A percentile compares a stretch with the other conserved stretches of the same genome.
Evolutionary conservation across 2,329 filamentous ascomycete genomes (phyloP).

Genomic region (Botrytis fabae): DNA sequence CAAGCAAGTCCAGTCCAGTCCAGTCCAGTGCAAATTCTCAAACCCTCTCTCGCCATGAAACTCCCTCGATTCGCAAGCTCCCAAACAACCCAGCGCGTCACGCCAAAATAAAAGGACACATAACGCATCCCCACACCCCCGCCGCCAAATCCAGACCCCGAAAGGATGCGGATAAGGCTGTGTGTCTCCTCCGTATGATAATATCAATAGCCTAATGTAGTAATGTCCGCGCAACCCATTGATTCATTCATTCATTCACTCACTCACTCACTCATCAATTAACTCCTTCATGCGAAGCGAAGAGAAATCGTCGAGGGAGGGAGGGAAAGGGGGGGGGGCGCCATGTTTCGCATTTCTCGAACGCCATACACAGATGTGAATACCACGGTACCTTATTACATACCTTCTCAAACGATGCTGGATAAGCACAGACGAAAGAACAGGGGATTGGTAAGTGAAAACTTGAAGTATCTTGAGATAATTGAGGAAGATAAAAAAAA

Average conservation of each 20-base stretch:
- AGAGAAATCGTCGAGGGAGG: neutral
- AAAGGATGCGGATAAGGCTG: neutral
- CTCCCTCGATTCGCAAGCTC: neutral
- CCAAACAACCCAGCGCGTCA: neutral
- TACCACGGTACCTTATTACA: too few relatives aligned
- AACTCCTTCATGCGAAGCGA: neutral
- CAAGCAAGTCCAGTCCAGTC: too few relatives aligned
- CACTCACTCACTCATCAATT: too few relatives aligned
- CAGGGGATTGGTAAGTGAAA: neutral
- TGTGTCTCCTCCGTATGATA: neutral
- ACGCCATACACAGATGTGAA: too few relatives aligned
- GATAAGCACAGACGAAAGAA: neutral
- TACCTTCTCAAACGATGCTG: neutral
- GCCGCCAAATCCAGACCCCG: too few relatives aligned
- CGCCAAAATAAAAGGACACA: too few relatives aligned
- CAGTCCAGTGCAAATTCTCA: neutral
- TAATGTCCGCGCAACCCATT: neutral
- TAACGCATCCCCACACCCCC: too few relatives aligned
- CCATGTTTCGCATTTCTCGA: neutral
- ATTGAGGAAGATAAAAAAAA: too few relatives aligned
- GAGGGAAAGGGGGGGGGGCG: too few relatives aligned
- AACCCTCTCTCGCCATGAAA: neutral
- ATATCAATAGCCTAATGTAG: too few relatives aligned
- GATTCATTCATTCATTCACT: too few relatives aligned
- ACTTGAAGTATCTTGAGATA: neutral